These are phyloP conservation scores for Skeletonema tropicum DNA, from an alignment of 108 stramenopile species.

Conservation along the genomic window DNA sequence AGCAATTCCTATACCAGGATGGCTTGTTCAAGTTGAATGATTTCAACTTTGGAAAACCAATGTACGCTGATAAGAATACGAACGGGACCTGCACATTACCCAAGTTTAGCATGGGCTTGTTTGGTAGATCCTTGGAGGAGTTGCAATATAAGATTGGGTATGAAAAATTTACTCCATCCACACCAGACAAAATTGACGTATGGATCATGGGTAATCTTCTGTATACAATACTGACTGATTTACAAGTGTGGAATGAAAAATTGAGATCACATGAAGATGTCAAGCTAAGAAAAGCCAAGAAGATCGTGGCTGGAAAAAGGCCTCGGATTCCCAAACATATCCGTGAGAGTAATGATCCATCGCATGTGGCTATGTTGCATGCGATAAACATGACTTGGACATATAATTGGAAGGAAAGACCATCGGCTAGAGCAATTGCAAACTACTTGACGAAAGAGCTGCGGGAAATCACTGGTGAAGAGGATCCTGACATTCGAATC, in stretches of 20 bases:
- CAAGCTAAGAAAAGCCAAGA: background rate
- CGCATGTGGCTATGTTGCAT: background rate
- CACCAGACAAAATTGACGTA: background rate
- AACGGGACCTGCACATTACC: conserved; percentile 28
- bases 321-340: background rate
- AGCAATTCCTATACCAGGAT: conserved; percentile 46
- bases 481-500: background rate
- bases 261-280: background rate
- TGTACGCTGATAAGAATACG: conserved; percentile 39
- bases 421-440: conserved; percentile 1
- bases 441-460: background rate
- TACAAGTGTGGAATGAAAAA: background rate
- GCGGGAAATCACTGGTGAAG: background rate
- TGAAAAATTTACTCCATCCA: background rate
- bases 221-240: background rate
- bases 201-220: conserved; percentile 3
- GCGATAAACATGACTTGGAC: background rate
- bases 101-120: background rate
- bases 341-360: background rate
- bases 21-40: conserved; percentile 43
- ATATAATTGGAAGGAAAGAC: background rate
- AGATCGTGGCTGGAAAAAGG: background rate
- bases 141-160: background rate
- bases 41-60: conserved; percentile 32
- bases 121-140: background rate